Evolutionary conservation across 2,329 filamentous ascomycete genomes (phyloP).

Genomic region (Hymenoscyphus fraxineus): DNA sequence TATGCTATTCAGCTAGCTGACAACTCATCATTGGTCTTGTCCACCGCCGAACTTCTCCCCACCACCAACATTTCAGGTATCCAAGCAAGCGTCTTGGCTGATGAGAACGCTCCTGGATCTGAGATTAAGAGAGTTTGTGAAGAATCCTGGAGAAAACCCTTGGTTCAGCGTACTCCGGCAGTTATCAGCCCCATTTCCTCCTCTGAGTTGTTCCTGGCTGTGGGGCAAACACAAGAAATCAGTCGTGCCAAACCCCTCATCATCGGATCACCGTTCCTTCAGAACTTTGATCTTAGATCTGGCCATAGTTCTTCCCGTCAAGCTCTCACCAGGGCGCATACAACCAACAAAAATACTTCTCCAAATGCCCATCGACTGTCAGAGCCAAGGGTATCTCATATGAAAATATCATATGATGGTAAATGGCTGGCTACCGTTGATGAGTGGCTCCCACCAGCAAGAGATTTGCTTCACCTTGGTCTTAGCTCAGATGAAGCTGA

Average conservation of each 20-base stretch:
- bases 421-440: conserved; percentile 90
- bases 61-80: conserved; percentile 81
- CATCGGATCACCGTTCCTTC: conserved; percentile 62
- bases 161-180: conserved; percentile 48
- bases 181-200: conserved; percentile 59
- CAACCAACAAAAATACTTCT: conserved; percentile 74
- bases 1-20: conserved; percentile 86
- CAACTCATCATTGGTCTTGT: conserved; percentile 87
- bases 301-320: conserved; percentile 80
- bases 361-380: conserved; percentile 67
- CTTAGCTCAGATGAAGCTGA: conserved; percentile 42
- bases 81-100: conserved; percentile 58
- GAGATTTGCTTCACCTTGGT: conserved; percentile 61
- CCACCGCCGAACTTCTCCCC: conserved; percentile 83
- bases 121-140: conserved; percentile 47
- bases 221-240: conserved; percentile 58
- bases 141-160: conserved; percentile 25
- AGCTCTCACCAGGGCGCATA: conserved; percentile 82
- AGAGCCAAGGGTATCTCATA: conserved; percentile 72
- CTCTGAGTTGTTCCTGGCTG: conserved; percentile 64
- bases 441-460: conserved; percentile 74
- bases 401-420: conserved; percentile 76
- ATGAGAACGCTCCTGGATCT: conserved; percentile 48
- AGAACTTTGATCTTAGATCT: conserved; percentile 80
- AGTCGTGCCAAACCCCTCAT: conserved; percentile 47